phyloP scores from a whole-genome alignment of 73 alveolate genomes.

The Tetrahymena thermophila region DNA sequence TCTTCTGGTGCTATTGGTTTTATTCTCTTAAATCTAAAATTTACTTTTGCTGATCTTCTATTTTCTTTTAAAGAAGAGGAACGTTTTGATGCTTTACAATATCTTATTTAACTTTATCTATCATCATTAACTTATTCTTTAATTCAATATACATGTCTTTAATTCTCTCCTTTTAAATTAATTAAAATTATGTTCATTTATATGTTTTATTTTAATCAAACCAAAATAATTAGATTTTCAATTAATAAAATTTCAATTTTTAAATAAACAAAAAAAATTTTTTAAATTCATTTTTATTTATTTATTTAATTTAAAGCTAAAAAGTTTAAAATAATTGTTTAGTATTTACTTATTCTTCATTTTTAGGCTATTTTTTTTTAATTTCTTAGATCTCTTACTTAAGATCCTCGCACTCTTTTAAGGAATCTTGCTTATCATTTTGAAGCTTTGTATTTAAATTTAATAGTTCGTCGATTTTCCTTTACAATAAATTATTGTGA shows the following conservation, averaged over 20 bases:
- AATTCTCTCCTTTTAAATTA: background rate
- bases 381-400: background rate
- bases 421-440: background rate
- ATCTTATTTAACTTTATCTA: background rate
- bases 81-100: background rate
- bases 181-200: too few species aligned
- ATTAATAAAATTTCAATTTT: too few species aligned
- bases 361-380: background rate
- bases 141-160: background rate
- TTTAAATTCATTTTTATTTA: too few species aligned
- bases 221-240: too few species aligned
- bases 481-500: background rate
- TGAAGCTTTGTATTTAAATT: background rate
- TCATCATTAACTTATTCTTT: background rate
- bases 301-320: too few species aligned
- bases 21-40: background rate
- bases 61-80: background rate
- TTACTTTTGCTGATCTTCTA: background rate
- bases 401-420: background rate
- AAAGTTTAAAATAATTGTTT: too few species aligned
- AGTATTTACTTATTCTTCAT: background rate
- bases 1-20: background rate
- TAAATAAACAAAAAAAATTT: too few species aligned
- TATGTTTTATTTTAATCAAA: too few species aligned
- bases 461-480: background rate